phyloP scores from a whole-genome alignment of 345 rosid species.

The Arabidopsis thaliana region DNA sequence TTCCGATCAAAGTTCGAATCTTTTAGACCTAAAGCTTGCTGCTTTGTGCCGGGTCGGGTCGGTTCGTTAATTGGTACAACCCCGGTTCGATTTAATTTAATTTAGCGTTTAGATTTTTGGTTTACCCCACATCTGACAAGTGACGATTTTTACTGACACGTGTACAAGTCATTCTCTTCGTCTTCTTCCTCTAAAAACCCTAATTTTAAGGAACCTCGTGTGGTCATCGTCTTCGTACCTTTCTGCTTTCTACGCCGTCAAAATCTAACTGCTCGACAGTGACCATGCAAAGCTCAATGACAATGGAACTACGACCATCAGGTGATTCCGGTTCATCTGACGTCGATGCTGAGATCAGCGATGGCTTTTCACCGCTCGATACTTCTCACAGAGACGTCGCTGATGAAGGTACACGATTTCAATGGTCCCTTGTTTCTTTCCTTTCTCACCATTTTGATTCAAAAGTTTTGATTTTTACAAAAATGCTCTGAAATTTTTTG shows the following conservation, averaged over 20 bases:
- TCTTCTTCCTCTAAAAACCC: constrained; percentile 20
- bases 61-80: not conserved
- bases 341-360: constrained; percentile 47
- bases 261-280: not conserved
- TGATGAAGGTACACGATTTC: constrained; percentile 50
- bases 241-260: not conserved
- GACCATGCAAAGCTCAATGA: constrained; percentile 26
- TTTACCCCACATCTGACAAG: constrained; percentile 24
- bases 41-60: not conserved
- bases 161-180: constrained; percentile 24
- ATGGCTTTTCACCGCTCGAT: constrained; percentile 37
- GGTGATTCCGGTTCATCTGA: constrained; percentile 64
- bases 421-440: not conserved
- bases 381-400: constrained; percentile 43
- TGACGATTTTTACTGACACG: constrained; percentile 29
- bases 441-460: not conserved
- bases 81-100: not conserved
- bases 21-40: constrained; percentile 27
- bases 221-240: constrained; percentile 24
- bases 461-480: constrained; percentile 23
- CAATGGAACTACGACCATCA: constrained; percentile 46
- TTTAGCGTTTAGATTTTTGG: not conserved
- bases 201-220: not conserved
- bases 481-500: not conserved
- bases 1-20: constrained; percentile 20